phyloP scores from a whole-genome alignment of 345 rosid genomes.

The Ricinus communis region DNA sequence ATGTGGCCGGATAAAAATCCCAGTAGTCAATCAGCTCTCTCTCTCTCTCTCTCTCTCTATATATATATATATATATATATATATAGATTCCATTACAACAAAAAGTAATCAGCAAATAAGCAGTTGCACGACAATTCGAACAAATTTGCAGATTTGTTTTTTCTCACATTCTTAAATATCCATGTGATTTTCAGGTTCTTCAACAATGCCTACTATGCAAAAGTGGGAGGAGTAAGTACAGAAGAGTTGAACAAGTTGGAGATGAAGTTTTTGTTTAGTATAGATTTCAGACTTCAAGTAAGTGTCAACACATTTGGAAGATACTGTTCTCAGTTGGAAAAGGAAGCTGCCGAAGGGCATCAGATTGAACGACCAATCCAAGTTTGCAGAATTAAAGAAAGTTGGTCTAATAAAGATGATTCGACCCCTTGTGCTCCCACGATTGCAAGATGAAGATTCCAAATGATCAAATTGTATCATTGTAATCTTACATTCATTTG shows the following conservation, averaged over 20 bases:
- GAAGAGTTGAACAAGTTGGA: conserved; percentile 79
- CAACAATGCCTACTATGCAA: conserved; percentile 88
- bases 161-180: background rate
- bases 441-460: conserved; percentile 42
- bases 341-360: conserved; percentile 44
- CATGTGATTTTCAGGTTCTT: conserved; percentile 54
- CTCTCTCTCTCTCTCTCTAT: too few relatives aligned
- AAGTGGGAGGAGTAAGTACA: conserved; percentile 88
- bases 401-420: conserved; percentile 58
- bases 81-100: background rate
- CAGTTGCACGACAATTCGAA: background rate
- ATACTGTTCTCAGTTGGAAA: conserved; percentile 64
- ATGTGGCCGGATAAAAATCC: too few relatives aligned
- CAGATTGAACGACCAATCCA: conserved; percentile 50
- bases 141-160: background rate
- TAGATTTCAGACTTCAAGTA: conserved; percentile 86
- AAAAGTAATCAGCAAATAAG: background rate
- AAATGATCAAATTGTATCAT: conserved; percentile 18
- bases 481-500: conserved; percentile 12
- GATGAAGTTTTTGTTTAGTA: conserved; percentile 68
- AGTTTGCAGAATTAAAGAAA: conserved; percentile 53
- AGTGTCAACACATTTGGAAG: conserved; percentile 53
- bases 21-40: too few relatives aligned
- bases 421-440: conserved; percentile 49
- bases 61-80: too few relatives aligned